Base-by-base conservation (phyloP, 2,329 filamentous ascomycete genomes). In the Nemania sp. region DNA sequence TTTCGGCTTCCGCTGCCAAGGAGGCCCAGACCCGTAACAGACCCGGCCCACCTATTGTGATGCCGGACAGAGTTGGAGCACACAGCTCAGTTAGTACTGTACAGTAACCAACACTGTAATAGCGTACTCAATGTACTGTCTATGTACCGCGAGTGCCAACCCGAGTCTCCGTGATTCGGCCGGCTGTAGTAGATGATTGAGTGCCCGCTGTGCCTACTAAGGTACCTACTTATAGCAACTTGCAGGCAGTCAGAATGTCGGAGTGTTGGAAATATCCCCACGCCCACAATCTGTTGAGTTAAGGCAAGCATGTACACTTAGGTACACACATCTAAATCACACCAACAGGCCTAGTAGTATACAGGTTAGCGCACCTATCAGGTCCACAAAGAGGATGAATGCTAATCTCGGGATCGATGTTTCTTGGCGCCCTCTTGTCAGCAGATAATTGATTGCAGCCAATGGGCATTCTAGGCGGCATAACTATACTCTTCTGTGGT, bases 1-100 rank as follows among this genome's bases (percentile, higher is more conserved):
- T 64, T 64, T 54, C 54, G 61, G 59, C 58, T 59, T 56, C 59
- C 52, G 59, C 37, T 54, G 62, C 62, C 62, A 64, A 64, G 62
- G 15, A 39, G 39, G 40, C 39, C 62, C 50, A 62, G 62, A 59
- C 54, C 47, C 18, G 39, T 34, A 34, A 59, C 50, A 62, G 62
- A 59, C 54, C 47, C 18, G 48, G 51, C 47, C 58, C 59, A 51
- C 49, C 40, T 50, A 11, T 37, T 15, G 29, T 29, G 62, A 53
- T 61, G 55, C 54, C 54, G 54, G 34, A 39, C 51, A 39, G 54
- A 53, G 57, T 3, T 15, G 40, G 42, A 49, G 25, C 34, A n/a
- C 54, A 61, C 45, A 54, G 52, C 48, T 45, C 32, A 43, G 32
- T 4, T 5, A 21, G 1, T 25, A 43, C 18, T 12, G 11, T 43